Conservation (phyloP, 2,329 filamentous ascomycete species). For the Botrytis aclada region DNA sequence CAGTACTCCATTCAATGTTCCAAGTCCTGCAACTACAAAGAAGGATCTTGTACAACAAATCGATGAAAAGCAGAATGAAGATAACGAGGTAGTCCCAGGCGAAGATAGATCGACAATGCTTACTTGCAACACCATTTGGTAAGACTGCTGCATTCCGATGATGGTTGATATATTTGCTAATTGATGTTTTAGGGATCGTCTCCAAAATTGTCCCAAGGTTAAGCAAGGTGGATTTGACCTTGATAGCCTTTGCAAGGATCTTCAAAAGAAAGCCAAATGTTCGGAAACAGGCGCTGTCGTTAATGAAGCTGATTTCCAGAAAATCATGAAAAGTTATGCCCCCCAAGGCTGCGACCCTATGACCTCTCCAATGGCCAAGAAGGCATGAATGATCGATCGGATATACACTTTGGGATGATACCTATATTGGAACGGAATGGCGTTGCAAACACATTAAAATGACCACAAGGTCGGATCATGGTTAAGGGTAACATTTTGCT, state of each 20-base stretch:
- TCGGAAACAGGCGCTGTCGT: conserved; percentile 88
- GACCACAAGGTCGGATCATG: conserved; percentile 13
- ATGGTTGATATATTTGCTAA: background rate
- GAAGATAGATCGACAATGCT: conserved; percentile 63
- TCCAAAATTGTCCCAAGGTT: conserved; percentile 83
- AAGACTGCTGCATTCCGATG: conserved; percentile 40
- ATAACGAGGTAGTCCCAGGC: conserved; percentile 64
- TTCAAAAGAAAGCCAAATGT: conserved; percentile 94
- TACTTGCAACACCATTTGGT: conserved; percentile 93
- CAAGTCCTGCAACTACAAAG: conserved; percentile 47
- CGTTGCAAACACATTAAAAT: conserved; percentile 15
- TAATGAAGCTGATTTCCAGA: conserved; percentile 83
- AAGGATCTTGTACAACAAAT: conserved; percentile 75
- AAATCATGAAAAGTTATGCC: conserved; percentile 55
- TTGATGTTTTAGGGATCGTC: conserved; percentile 67
- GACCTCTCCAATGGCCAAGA: background rate
- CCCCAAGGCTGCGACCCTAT: background rate
- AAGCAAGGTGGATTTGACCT: conserved; percentile 90
- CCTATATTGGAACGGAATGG: conserved; percentile 10
- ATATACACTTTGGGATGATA: conserved; percentile 7
- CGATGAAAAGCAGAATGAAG: conserved; percentile 69
- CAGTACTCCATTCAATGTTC: conserved; percentile 73
- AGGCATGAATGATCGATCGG: conserved; percentile 7
- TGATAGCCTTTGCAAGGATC: conserved; percentile 85
- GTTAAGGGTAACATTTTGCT: conserved; percentile 13